Base-by-base conservation (phyloP, 495 filamentous ascomycete genomes). In the Astrothelium macrocarpum region DNA sequence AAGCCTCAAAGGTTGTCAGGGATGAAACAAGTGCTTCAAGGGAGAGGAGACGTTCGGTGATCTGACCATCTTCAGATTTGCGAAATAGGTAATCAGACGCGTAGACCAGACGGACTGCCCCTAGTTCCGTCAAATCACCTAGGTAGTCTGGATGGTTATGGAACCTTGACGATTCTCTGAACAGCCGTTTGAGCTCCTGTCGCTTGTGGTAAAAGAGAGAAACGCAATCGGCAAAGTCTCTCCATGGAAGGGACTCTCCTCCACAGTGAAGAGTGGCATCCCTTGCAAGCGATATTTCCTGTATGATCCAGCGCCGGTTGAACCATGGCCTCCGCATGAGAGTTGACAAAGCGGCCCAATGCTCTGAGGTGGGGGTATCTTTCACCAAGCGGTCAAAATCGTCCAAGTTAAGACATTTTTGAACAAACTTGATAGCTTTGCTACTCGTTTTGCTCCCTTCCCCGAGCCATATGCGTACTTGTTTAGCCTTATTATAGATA, bases 261-360 rank as follows among this genome's bases (percentile, higher is more conserved):
- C 67, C 67, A 49, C 67, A 68, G 42, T 45, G 60, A 16, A 68
- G 59, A 26, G 56, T 64, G 12, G 67, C 67, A 29, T 34, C 32
- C 18, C 61, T 29, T 7, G 67, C 67, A 7, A 68, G 61, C 28
- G 67, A 59, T 14, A 68, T 68, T 58, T 68, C 67, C 49, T 68
- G 67, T 26, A 68, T 59, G n/a, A 68, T 68, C 67, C 67, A 68
- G 20, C 67, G 43, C 18, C 67, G 64, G 32, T 61, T 68, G 61
- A 68, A 68, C 67, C 67, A 68, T 46, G 60, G 64, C 32, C 67
- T n/a, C 32, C 60, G 64, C 67, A 68, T 68, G 32, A 68, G 67
- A 28, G 59, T 66, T 16, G 62, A 39, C 18, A 68, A 59, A 7
- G 67, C 67, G 18, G 45, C 64, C 67, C 67, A 68, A 28, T 66